phyloP scores from a whole-genome alignment of 73 alveolate species.

The Uronychia setigera region DNA sequence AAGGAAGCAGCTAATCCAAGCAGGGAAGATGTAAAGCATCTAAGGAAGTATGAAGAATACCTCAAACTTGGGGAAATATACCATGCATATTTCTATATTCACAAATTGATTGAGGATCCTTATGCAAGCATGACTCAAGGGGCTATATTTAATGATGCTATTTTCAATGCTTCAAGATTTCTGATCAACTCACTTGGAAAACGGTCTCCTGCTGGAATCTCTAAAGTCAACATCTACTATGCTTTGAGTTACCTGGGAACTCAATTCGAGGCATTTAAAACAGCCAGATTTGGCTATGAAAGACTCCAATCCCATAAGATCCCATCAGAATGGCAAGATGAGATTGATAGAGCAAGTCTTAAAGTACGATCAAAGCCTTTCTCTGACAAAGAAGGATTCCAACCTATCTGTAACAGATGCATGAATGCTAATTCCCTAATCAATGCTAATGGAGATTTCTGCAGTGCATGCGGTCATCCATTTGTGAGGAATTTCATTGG shows the following conservation, averaged over 20 bases:
- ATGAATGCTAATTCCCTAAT: constrained; percentile 81
- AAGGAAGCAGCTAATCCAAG: constrained; percentile 79
- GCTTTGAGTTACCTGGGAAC: constrained; percentile 81
- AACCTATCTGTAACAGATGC: constrained; percentile 88
- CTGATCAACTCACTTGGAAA: constrained; percentile 76
- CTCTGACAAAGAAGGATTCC: constrained; percentile 89
- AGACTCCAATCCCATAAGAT: constrained; percentile 89
- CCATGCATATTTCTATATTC: constrained; percentile 86
- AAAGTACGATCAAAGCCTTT: constrained; percentile 92
- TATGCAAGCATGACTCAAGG: constrained; percentile 79
- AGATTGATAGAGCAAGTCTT: constrained; percentile 90
- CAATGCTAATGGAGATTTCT: constrained; percentile 85
- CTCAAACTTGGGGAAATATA: constrained; percentile 82
- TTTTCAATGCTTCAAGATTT: constrained; percentile 86
- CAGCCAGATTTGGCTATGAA: constrained; percentile 95
- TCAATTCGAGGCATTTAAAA: constrained; percentile 90
- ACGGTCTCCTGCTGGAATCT: constrained; percentile 58
- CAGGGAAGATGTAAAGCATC: constrained; percentile 63
- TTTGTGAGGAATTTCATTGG: constrained; percentile 91
- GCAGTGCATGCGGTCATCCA: constrained; percentile 92
- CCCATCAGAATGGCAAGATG: constrained; percentile 94
- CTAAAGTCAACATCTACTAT: constrained; percentile 81
- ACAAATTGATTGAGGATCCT: constrained; percentile 88
- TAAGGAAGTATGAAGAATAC: constrained; percentile 80
- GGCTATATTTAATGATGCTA: constrained; percentile 76